These are phyloP conservation scores for Suhomyces wounanorum DNA, from an alignment of 1,139 yeast genomes.

Conservation along the genomic window DNA sequence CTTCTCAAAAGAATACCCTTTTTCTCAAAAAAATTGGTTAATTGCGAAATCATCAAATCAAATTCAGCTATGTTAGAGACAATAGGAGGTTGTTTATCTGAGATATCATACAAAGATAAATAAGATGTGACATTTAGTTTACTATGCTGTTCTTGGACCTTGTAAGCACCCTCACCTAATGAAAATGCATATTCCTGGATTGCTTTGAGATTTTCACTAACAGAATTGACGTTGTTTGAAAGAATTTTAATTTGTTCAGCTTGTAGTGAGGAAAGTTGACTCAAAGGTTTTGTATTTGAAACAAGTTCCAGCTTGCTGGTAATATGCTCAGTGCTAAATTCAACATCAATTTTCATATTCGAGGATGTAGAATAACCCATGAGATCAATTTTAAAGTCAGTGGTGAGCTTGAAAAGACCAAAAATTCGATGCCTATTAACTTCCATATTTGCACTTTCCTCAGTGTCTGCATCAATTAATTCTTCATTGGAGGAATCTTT, in stretches of 20 bases:
- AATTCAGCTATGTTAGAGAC: conserved; percentile 43
- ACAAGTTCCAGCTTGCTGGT: neutral
- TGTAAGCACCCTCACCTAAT: conserved; percentile 29
- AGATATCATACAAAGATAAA: conserved; percentile 30
- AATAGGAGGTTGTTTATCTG: conserved; percentile 23
- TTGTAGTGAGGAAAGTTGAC: neutral
- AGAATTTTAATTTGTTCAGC: neutral
- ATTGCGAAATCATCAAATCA: conserved; percentile 53
- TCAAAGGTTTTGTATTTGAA: neutral
- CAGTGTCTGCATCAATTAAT: neutral
- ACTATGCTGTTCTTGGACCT: conserved; percentile 8
- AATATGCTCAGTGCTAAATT: neutral
- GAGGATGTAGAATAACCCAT: neutral
- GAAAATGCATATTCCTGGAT: conserved; percentile 36
- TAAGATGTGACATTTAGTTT: conserved; percentile 11
- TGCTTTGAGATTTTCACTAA: conserved; percentile 16
- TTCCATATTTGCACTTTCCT: conserved; percentile 5
- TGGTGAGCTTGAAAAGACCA: conserved; percentile 25
- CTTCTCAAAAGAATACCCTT: conserved; percentile 26
- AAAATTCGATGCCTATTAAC: conserved; percentile 8
- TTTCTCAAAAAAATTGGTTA: conserved; percentile 36
- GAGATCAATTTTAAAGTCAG: conserved; percentile 9
- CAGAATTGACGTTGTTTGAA: neutral
- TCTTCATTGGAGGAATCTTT: neutral
- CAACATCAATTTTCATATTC: neutral